These are phyloP conservation scores for Claviceps sp. DNA, from an alignment of 2,329 filamentous ascomycete genomes.

Conservation along the genomic window DNA sequence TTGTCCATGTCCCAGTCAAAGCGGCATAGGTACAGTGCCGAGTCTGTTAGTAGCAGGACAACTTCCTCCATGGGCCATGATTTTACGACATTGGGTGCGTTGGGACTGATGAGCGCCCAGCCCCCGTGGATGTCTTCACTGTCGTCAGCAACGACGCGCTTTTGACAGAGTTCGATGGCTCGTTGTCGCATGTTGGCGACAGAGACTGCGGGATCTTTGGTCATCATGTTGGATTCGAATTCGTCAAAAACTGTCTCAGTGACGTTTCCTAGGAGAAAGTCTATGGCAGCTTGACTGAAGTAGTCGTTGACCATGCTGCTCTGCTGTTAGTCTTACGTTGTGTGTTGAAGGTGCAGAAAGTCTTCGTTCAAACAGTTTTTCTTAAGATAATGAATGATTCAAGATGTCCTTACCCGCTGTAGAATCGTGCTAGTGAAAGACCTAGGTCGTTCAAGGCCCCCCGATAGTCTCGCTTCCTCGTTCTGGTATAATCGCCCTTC, in stretches of 20 bases:
- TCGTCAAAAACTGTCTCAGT: slow-evolving; percentile 79
- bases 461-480: slow-evolving; percentile 76
- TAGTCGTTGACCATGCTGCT: slow-evolving; percentile 93
- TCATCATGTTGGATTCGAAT: slow-evolving; percentile 89
- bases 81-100: slow-evolving; percentile 52
- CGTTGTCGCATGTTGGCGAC: slow-evolving; percentile 72
- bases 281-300: slow-evolving; percentile 88
- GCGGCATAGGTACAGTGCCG: slow-evolving; percentile 74
- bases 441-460: slow-evolving; percentile 87
- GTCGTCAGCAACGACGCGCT: slow-evolving; percentile 74
- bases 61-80: slow-evolving; percentile 74
- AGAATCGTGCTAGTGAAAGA: slow-evolving; percentile 67
- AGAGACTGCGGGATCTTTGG: slow-evolving; percentile 79
- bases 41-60: slow-evolving; percentile 74
- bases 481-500: slow-evolving; percentile 93
- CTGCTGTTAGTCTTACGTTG: slow-evolving; percentile 6
- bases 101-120: slow-evolving; percentile 77
- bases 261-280: slow-evolving; percentile 84
- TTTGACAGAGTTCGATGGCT: slow-evolving; percentile 79
- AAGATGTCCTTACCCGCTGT: slow-evolving; percentile 42
- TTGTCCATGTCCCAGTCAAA: slow-evolving; percentile 96
- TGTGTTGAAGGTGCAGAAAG: neutral
- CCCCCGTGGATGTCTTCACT: slow-evolving; percentile 75
- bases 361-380: no score
- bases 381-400: neutral